Conservation (phyloP, 148 eudicot species). For the Simmondsia chinensis region DNA sequence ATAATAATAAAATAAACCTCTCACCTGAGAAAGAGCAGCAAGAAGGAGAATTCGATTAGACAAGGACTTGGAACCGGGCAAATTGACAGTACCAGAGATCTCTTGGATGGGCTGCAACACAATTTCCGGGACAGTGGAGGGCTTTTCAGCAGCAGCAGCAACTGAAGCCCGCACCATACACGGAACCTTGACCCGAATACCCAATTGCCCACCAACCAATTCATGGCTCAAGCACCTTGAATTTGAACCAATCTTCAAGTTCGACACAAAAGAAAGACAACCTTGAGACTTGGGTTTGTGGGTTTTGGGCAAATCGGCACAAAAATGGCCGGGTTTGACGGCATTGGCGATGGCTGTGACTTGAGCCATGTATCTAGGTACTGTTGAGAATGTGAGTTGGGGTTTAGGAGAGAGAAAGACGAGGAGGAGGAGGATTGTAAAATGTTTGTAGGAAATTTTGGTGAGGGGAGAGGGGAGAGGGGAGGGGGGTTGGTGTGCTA, state of each 20-base stretch:
- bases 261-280: conserved; percentile 28
- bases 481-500: conserved; percentile 12
- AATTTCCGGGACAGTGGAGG: conserved; percentile 63
- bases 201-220: conserved; percentile 18
- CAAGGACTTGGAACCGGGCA: conserved; percentile 92
- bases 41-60: conserved; percentile 91
- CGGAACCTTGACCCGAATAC: conserved; percentile 4
- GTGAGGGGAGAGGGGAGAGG: background rate
- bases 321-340: conserved; percentile 16
- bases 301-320: conserved; percentile 20
- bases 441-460: too few relatives aligned
- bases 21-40: conserved; percentile 92
- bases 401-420: background rate
- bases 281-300: conserved; percentile 19
- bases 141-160: conserved; percentile 63
- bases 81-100: conserved; percentile 75
- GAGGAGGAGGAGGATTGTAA: background rate
- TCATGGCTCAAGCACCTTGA: conserved; percentile 28
- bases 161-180: conserved; percentile 48
- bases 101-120: conserved; percentile 84
- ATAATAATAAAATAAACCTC: background rate
- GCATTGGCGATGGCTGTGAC: conserved; percentile 35
- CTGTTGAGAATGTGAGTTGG: background rate
- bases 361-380: conserved; percentile 39
- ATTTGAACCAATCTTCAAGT: conserved; percentile 16